Evolutionary conservation across 1,139 yeast genomes (phyloP).

Genomic region (Geotrichum armillariae): DNA sequence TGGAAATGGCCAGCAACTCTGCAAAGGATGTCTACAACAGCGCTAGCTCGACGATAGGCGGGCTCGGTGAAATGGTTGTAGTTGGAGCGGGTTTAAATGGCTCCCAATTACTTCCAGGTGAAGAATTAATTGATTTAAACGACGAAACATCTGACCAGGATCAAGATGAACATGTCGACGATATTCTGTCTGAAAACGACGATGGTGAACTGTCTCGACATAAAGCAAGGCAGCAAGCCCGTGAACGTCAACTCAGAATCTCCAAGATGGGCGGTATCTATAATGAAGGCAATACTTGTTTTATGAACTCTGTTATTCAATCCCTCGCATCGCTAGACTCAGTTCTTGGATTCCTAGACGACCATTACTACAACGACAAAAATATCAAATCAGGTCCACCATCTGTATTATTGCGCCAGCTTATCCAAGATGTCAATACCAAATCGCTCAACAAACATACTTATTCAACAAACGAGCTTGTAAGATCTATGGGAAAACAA

Average conservation of each 20-base stretch:
- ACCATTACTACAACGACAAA: slow-evolving; percentile 28
- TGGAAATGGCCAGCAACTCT: slow-evolving; percentile 39
- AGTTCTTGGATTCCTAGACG: slow-evolving; percentile 56
- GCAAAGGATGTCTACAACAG: slow-evolving; percentile 34
- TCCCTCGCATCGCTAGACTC: slow-evolving; percentile 74
- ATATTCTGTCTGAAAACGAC: slow-evolving; percentile 30
- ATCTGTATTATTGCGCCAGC: slow-evolving; percentile 28
- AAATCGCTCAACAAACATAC: slow-evolving; percentile 41
- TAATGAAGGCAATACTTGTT: slow-evolving; percentile 92
- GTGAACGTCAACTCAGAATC: slow-evolving; percentile 16
- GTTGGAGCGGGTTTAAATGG: not conserved
- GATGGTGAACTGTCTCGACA: slow-evolving; percentile 28
- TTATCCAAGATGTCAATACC: slow-evolving; percentile 39
- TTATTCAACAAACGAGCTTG: slow-evolving; percentile 63
- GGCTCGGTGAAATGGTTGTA: slow-evolving; percentile 24
- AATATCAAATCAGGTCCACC: not conserved
- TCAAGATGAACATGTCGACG: slow-evolving; percentile 30
- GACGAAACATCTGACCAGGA: too few species aligned
- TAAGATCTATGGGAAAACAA: slow-evolving; percentile 74
- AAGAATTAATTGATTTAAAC: slow-evolving; percentile 18
- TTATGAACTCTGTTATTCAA: slow-evolving; percentile 88
- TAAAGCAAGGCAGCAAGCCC: slow-evolving; percentile 30
- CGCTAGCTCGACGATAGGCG: slow-evolving; percentile 27
- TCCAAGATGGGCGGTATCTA: slow-evolving; percentile 70
- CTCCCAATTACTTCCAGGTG: slow-evolving; percentile 21